Evolutionary conservation across 2,329 filamentous ascomycete species (phyloP).

Genomic region (Neonectria magnoliae): DNA sequence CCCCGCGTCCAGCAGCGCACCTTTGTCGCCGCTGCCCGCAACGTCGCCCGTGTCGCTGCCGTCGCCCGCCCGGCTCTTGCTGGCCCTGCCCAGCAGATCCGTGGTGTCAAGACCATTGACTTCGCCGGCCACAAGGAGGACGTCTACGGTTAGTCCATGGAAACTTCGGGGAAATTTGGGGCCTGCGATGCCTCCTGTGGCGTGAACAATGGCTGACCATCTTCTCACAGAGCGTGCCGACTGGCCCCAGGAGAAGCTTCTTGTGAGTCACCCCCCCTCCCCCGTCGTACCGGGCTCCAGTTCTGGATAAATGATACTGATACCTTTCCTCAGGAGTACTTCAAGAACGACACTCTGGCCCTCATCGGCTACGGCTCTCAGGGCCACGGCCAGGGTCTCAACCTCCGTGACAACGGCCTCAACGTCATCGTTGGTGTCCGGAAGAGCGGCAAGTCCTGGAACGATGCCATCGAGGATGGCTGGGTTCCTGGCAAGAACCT

Average conservation of each 20-base stretch:
- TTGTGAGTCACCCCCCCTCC: conserved; percentile 69
- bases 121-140: conserved; percentile 95
- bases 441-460: conserved; percentile 98
- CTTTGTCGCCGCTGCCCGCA: conserved; percentile 69
- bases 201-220: neutral
- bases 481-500: conserved; percentile 99
- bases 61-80: conserved; percentile 62
- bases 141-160: conserved; percentile 77
- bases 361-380: conserved; percentile 98
- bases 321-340: conserved; percentile 78
- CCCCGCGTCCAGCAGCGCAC: conserved; percentile 70
- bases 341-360: conserved; percentile 99
- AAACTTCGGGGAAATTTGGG: neutral
- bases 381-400: conserved; percentile 98
- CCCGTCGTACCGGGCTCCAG: neutral
- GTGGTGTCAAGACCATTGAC: conserved; percentile 98
- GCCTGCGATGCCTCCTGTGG: neutral
- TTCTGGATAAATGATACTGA: conserved; percentile 12
- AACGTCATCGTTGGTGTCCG: conserved; percentile 99
- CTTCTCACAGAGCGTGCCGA: conserved; percentile 83
- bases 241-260: conserved; percentile 98
- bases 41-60: conserved; percentile 64
- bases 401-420: conserved; percentile 99
- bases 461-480: conserved; percentile 95
- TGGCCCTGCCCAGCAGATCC: conserved; percentile 69